These are phyloP conservation scores for Cadophora sp. DNA, from an alignment of 2,329 filamentous ascomycete genomes.

Conservation along the genomic window DNA sequence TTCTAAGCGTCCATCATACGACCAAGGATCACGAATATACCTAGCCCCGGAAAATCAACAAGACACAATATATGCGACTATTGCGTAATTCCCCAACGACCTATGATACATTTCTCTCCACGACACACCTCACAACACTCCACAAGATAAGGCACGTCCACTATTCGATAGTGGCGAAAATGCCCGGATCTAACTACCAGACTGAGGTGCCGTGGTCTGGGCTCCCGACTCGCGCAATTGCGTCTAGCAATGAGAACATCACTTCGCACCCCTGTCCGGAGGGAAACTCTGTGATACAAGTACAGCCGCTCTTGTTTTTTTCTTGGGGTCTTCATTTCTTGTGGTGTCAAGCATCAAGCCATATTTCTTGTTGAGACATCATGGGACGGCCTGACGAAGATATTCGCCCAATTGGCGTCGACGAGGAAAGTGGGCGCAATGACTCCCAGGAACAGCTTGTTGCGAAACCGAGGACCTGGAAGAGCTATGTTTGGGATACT, in stretches of 20 bases:
- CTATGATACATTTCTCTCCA: background rate
- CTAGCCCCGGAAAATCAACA: background rate
- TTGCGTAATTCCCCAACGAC: constrained; percentile 16
- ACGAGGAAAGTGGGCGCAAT: constrained; percentile 23
- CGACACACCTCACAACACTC: background rate
- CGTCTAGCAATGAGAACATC: constrained; percentile 4
- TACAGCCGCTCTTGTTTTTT: background rate
- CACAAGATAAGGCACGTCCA: background rate
- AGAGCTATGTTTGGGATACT: constrained; percentile 52
- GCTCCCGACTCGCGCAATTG: constrained; percentile 3
- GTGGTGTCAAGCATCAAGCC: background rate
- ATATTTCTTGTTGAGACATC: constrained; percentile 1
- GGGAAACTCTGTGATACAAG: background rate
- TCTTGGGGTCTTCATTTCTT: background rate
- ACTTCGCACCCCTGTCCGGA: background rate
- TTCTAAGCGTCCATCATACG: background rate
- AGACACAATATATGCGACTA: constrained; percentile 22
- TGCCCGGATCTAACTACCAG: background rate
- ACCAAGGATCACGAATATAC: background rate
- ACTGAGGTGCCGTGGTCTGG: background rate
- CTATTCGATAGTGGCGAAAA: background rate
- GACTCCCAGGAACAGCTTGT: constrained; percentile 28
- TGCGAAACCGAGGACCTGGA: constrained; percentile 44
- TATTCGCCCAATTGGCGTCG: constrained; percentile 12
- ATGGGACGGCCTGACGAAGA: constrained; percentile 31